Evolutionary conservation across 179 eudicot species (phyloP).

Genomic region (Silene vulgaris): DNA sequence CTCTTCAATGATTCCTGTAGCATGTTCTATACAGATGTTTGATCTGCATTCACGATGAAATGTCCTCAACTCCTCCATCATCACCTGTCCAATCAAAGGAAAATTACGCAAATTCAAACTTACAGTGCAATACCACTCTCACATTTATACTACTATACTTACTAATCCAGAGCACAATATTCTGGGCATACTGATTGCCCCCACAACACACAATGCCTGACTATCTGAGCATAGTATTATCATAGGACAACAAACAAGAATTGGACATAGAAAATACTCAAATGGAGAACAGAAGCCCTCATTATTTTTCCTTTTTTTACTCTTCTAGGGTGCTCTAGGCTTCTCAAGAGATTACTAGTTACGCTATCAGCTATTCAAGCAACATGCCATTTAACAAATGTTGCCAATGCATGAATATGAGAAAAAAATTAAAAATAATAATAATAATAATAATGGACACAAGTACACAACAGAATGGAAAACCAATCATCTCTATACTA

Average conservation of each 20-base stretch:
- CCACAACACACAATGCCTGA: neutral
- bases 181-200: neutral
- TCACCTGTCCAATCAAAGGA: constrained; percentile 38
- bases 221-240: neutral
- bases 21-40: constrained; percentile 87
- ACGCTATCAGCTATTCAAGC: neutral
- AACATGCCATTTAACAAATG: neutral
- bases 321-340: too few relatives aligned
- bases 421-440: neutral
- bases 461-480: neutral
- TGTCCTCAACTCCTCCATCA: constrained; percentile 58
- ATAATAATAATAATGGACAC: neutral
- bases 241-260: neutral
- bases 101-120: constrained; percentile 9
- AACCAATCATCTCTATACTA: constrained; percentile 11
- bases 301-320: too few relatives aligned
- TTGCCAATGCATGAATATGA: neutral
- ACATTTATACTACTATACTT: neutral
- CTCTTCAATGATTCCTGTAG: constrained; percentile 74
- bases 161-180: neutral
- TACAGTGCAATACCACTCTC: neutral
- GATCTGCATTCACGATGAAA: constrained; percentile 61
- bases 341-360: constrained; percentile 6
- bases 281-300: neutral
- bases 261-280: neutral